These are phyloP conservation scores for Straminergon stramineum DNA, from an alignment of 225 moss, liverwort and hornwort genomes.

Conservation along the genomic window DNA sequence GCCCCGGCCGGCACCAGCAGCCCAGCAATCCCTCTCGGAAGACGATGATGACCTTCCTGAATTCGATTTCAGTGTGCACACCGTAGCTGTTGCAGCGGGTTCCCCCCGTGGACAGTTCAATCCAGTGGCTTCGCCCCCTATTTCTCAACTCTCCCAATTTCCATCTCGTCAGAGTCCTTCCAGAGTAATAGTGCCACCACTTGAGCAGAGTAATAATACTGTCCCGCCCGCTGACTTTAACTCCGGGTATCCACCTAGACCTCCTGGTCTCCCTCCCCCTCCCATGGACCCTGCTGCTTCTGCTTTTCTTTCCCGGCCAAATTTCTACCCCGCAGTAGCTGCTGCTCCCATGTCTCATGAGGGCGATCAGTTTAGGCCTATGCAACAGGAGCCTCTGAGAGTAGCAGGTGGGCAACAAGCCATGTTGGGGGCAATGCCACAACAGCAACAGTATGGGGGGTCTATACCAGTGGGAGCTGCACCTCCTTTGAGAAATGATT, in stretches of 20 bases:
- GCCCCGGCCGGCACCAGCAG: slow-evolving; percentile 29
- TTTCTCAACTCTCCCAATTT: slow-evolving; percentile 15
- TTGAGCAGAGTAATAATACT: not conserved
- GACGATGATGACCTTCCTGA: slow-evolving; percentile 96
- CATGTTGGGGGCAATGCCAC: slow-evolving; percentile 2
- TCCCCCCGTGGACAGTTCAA: slow-evolving; percentile 11
- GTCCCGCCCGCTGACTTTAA: slow-evolving; percentile 10
- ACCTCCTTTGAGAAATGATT: slow-evolving; percentile 27
- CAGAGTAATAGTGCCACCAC: not conserved
- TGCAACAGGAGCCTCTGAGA: slow-evolving; percentile 17
- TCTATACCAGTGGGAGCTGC: not conserved
- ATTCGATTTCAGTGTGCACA: slow-evolving; percentile 68
- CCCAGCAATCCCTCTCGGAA: slow-evolving; percentile 20
- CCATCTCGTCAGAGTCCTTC: slow-evolving; percentile 24
- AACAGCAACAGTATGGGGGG: slow-evolving; percentile 11
- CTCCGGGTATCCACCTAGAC: slow-evolving; percentile 18
- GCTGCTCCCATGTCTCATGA: slow-evolving; percentile 20
- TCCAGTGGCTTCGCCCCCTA: not conserved
- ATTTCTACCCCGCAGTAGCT: slow-evolving; percentile 13
- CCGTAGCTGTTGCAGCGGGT: slow-evolving; percentile 1
- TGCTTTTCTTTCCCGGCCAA: slow-evolving; percentile 15
- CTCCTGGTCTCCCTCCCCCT: slow-evolving; percentile 24
- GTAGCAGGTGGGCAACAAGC: slow-evolving; percentile 12
- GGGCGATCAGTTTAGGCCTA: slow-evolving; percentile 14
- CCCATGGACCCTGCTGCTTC: slow-evolving; percentile 28